Percentiles rank a stretch among this genome's conserved stretches.
Evolutionary conservation across 176 grass and related monocot species (phyloP).

Genomic region (Miscanthus lutarioriparius): DNA sequence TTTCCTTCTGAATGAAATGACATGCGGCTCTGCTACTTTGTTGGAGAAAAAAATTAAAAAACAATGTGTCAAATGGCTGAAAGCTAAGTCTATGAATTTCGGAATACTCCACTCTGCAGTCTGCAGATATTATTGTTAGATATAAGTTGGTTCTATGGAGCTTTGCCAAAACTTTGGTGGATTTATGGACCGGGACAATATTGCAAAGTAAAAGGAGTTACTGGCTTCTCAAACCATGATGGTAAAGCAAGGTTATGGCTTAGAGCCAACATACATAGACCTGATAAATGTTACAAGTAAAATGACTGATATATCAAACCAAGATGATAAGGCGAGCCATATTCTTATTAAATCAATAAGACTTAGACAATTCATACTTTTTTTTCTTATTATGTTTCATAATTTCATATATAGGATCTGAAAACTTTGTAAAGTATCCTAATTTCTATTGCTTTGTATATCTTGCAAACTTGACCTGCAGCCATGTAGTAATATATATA

Average conservation of each 20-base stretch:
- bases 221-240: neutral
- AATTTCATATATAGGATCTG: neutral
- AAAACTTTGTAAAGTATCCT: neutral
- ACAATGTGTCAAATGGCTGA: neutral
- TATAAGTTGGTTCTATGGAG: constrained; percentile 3
- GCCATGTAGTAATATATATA: neutral
- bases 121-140: constrained; percentile 15
- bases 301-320: neutral
- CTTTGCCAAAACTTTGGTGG: constrained; percentile 8
- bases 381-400: constrained; percentile 11
- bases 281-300: neutral
- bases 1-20: neutral
- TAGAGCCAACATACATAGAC: neutral
- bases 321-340: neutral
- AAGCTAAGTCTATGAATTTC: neutral
- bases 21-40: neutral
- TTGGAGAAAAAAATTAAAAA: neutral
- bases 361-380: neutral
- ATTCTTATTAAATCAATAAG: neutral
- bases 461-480: constrained; percentile 14
- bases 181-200: neutral
- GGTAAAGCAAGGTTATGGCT: neutral
- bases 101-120: neutral
- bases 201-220: neutral
- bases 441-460: neutral